Percentiles rank a stretch among this genome's conserved stretches.
phyloP scores from a whole-genome alignment of 2,329 filamentous ascomycete species.

The Davidsoniella australis region DNA sequence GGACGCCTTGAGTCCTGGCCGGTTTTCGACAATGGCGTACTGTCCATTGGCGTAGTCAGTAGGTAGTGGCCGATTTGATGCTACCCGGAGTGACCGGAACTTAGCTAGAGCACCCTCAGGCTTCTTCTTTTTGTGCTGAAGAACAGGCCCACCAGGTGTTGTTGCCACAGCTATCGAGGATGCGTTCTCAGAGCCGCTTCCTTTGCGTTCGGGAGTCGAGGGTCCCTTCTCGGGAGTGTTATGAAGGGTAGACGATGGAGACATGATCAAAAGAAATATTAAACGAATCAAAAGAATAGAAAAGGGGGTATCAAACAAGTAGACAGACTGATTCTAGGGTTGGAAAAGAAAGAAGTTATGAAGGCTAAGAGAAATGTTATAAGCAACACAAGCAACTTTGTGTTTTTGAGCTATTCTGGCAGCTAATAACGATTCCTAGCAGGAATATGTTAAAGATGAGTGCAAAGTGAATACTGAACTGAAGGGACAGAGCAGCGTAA shows the following conservation, averaged over 20 bases:
- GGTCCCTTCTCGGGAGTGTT: background rate
- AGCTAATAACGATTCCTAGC: no score
- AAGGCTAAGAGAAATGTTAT: no score
- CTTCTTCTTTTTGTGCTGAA: conserved; percentile 4
- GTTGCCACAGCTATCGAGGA: background rate
- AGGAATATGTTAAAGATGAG: no score
- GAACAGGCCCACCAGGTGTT: background rate
- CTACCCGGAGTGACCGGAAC: conserved; percentile 22
- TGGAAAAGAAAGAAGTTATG: no score
- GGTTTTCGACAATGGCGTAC: conserved; percentile 31
- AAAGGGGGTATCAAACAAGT: background rate
- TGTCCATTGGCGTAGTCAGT: conserved; percentile 46
- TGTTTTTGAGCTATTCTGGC: no score
- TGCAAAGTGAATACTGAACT: no score
- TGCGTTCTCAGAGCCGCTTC: background rate
- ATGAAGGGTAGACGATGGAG: background rate
- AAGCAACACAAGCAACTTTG: no score
- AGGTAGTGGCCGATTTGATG: conserved; percentile 44
- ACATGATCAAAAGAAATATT: background rate
- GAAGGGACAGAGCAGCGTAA: no score
- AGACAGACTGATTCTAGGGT: background rate
- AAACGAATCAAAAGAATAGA: background rate
- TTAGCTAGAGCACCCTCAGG: background rate
- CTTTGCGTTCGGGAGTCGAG: background rate
- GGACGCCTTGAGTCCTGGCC: conserved; percentile 37